Base-by-base conservation (phyloP, 345 rosid genomes). In the Eucalyptus leucophloia region DNA sequence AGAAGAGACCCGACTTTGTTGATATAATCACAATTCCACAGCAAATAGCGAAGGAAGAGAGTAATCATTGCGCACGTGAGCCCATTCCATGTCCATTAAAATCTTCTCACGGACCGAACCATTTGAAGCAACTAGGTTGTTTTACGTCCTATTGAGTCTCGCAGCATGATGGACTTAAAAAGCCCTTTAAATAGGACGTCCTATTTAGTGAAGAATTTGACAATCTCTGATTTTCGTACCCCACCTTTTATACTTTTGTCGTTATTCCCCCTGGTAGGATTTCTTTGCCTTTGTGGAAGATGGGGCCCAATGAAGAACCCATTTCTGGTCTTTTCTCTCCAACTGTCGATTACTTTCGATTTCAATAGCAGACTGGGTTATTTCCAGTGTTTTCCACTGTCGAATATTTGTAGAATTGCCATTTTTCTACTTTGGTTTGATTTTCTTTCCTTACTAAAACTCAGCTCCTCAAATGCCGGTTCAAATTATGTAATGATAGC, bases 1-100 rank as follows among this genome's bases (percentile, higher is more conserved):
- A 95, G 50, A 60, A 86, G 88, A 96, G 99, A 93, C 99, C 99
- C 24, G 97, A 98, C 91, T 97, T 96, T 89, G 92, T 97, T 3
- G 98, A 96, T 92, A 94, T 96, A 8, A 92, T 92, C 58, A 95
- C 89, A 87, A 94, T 92, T 89, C 93, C 97, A 58, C 93, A 91
- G 91, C 95, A 92, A 92, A 96, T 94, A 91, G 95, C 95, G 3
- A 96, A 95, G 92, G 99, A 96, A 94, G 99, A 95, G 91, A 90
- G 87, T 86, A 37, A 49, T 49, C 88, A 24, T 23, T 67, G 14
- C 34, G 15, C 28, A 0, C 12, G 32, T 23, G 24, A 45, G n/a
- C 50, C 49, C 85, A 77, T 40, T 77, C 47, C 47, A 40, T 77
- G 47, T 40, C 47, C 47, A 21, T 77, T 44, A 12, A 40, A 40